phyloP scores from a whole-genome alignment of 2,329 filamentous ascomycete species.

The Aspergillus nomiae region DNA sequence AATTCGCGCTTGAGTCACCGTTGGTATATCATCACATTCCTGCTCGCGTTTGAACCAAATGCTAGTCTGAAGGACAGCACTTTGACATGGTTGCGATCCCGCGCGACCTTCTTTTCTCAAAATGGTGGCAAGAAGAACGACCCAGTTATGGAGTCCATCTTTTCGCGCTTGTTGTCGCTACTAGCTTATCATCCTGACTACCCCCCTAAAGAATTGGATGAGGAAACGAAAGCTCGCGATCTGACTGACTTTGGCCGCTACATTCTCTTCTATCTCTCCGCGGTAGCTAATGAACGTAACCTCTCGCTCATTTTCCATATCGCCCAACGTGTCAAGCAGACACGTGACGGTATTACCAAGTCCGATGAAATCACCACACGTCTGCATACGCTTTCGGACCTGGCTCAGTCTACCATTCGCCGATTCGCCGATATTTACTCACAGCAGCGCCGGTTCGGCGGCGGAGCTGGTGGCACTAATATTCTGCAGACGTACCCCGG shows the following conservation, averaged over 20 bases:
- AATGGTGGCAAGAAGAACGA: conserved; percentile 40
- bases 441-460: conserved; percentile 60
- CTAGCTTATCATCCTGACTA: conserved; percentile 95
- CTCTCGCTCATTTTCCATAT: conserved; percentile 87
- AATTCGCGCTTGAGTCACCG: conserved; percentile 73
- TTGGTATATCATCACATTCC: conserved; percentile 87
- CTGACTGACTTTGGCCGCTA: conserved; percentile 84
- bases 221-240: conserved; percentile 54
- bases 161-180: conserved; percentile 81
- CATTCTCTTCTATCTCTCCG: conserved; percentile 82
- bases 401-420: conserved; percentile 78
- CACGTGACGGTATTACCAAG: conserved; percentile 72
- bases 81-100: conserved; percentile 85
- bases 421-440: conserved; percentile 83
- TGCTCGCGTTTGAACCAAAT: conserved; percentile 87
- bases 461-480: conserved; percentile 40
- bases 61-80: conserved; percentile 71
- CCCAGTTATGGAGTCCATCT: conserved; percentile 74
- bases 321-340: conserved; percentile 89
- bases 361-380: conserved; percentile 47
- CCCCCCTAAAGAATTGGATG: conserved; percentile 39
- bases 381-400: conserved; percentile 84
- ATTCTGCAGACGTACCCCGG: conserved; percentile 79
- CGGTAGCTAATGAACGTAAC: conserved; percentile 83
- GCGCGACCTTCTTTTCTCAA: conserved; percentile 66